Evolutionary conservation across 768 basidiomycete genomes (phyloP).

Genomic region (Sporobolomyces roseus): DNA sequence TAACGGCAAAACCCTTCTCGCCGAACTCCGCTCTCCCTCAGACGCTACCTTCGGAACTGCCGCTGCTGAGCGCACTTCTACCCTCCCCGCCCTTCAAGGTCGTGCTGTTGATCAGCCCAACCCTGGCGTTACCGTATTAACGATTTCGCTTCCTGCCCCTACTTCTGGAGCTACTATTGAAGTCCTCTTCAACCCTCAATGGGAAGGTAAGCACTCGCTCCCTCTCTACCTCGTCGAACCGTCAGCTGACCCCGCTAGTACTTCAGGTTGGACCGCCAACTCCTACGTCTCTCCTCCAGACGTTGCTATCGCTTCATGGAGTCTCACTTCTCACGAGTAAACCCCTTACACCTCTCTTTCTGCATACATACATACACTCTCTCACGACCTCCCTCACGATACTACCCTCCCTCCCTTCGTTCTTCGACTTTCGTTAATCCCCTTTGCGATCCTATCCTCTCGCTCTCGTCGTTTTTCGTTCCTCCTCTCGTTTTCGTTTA

Average conservation of each 20-base stretch:
- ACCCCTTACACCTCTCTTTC: neutral
- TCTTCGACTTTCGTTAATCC: neutral
- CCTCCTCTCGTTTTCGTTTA: too few relatives aligned
- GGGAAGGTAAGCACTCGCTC: constrained; percentile 52
- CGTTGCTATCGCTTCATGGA: constrained; percentile 36
- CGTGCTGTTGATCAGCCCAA: constrained; percentile 51
- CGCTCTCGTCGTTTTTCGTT: too few relatives aligned
- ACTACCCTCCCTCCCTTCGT: neutral
- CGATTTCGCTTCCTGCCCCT: constrained; percentile 64
- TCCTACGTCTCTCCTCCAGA: constrained; percentile 61
- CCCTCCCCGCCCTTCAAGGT: constrained; percentile 20
- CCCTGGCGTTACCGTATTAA: constrained; percentile 71
- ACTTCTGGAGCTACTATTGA: constrained; percentile 56
- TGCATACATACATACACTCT: too few relatives aligned
- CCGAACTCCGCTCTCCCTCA: constrained; percentile 61
- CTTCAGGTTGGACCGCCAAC: constrained; percentile 56
- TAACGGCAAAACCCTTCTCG: constrained; percentile 63
- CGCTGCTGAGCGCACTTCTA: constrained; percentile 22
- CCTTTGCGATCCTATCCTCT: neutral
- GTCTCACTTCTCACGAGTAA: constrained; percentile 28
- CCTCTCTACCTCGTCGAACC: neutral
- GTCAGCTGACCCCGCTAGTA: neutral
- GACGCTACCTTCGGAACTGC: constrained; percentile 64
- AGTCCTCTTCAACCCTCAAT: constrained; percentile 88
- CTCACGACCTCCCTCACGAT: neutral